phyloP scores from a whole-genome alignment of 31 red algal species.

The Asparagopsis taxiformis region DNA sequence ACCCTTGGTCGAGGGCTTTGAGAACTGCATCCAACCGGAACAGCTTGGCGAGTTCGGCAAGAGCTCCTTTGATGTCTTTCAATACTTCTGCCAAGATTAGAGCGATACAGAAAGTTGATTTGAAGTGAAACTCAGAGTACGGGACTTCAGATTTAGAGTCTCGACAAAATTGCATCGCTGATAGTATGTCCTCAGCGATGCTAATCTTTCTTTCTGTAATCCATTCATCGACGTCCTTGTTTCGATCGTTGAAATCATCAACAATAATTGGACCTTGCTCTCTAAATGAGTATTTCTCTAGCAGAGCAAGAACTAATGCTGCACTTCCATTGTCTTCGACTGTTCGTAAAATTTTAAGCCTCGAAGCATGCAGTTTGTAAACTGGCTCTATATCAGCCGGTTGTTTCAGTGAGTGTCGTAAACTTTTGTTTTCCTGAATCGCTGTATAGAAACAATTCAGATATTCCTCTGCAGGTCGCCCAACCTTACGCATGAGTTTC shows the following conservation, averaged over 20 bases:
- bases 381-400: conserved; percentile 54
- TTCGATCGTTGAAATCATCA: conserved; percentile 3
- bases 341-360: conserved; percentile 43
- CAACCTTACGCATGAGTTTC: conserved; percentile 46
- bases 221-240: conserved; percentile 50
- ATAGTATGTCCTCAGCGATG: conserved; percentile 56
- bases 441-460: conserved; percentile 36
- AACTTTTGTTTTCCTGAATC: conserved; percentile 43
- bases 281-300: conserved; percentile 58
- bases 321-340: conserved; percentile 13
- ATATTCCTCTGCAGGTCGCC: conserved; percentile 28
- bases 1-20: conserved; percentile 38
- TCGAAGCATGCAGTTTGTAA: conserved; percentile 60
- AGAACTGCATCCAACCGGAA: conserved; percentile 43
- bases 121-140: conserved; percentile 65
- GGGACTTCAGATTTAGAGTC: conserved; percentile 43
- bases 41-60: conserved; percentile 40
- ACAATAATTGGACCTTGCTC: conserved; percentile 1
- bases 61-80: conserved; percentile 35
- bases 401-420: conserved; percentile 28
- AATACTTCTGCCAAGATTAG: conserved; percentile 39
- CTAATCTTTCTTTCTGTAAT: conserved; percentile 52
- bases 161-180: conserved; percentile 57
- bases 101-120: conserved; percentile 47
- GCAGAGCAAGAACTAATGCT: conserved; percentile 10